These are phyloP conservation scores for Malus hybrid DNA, from an alignment of 331 rosid genomes.

Conservation along the genomic window DNA sequence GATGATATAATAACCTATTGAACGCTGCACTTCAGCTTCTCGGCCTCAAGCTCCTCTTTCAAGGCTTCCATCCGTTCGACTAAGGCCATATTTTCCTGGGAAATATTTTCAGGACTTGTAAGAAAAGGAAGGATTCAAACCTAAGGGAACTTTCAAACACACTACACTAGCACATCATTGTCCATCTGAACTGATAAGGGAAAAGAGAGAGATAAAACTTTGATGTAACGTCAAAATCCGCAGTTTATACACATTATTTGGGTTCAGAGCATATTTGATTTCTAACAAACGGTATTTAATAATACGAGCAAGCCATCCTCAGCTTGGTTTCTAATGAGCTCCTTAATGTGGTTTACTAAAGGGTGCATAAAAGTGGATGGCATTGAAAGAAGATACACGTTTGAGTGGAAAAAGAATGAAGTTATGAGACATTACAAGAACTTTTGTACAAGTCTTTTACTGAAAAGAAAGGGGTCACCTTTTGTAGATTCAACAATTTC, in stretches of 20 bases:
- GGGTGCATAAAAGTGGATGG: not conserved
- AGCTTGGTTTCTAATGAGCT: not conserved
- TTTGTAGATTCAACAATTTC: constrained; percentile 37
- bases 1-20: constrained; percentile 9
- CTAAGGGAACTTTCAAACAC: not conserved
- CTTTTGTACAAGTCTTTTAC: not conserved
- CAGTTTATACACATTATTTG: not conserved
- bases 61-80: constrained; percentile 56
- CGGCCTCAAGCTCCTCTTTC: constrained; percentile 57
- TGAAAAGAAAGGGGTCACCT: constrained; percentile 36
- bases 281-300: not conserved
- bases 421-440: not conserved
- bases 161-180: not conserved
- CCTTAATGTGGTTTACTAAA: not conserved
- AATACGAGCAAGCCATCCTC: not conserved
- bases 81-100: constrained; percentile 63
- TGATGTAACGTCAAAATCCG: not conserved
- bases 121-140: constrained; percentile 9
- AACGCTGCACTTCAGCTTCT: constrained; percentile 45
- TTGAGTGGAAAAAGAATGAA: not conserved
- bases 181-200: not conserved
- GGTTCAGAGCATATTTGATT: not conserved
- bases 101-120: constrained; percentile 12
- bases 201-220: not conserved
- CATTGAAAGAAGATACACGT: not conserved